Percentiles rank a stretch among this genome's conserved stretches.
phyloP scores from a whole-genome alignment of 1,284 basidiomycete species.

The Ceraceosorus bombacis region DNA sequence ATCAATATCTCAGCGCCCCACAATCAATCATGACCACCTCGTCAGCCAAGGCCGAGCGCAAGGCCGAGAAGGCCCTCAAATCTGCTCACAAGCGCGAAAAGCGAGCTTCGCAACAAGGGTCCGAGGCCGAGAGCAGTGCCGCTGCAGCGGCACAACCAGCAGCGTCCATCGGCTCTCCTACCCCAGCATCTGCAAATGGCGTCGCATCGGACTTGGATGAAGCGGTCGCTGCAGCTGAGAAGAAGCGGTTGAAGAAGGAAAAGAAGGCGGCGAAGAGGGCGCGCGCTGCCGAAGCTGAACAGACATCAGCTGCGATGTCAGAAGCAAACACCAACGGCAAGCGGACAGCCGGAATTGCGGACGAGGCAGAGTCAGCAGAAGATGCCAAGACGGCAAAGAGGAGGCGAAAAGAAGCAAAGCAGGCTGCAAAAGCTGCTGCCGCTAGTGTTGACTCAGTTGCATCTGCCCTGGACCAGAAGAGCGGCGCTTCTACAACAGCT shows the following conservation, averaged over 20 bases:
- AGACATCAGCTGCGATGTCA: constrained; percentile 9
- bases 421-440: constrained; percentile 6
- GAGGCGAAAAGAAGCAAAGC: constrained; percentile 19
- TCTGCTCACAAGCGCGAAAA: no score
- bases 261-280: constrained; percentile 21
- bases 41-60: no score
- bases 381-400: constrained; percentile 32
- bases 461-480: neutral
- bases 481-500: constrained; percentile 13
- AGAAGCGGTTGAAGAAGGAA: constrained; percentile 9
- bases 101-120: no score
- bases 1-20: no score
- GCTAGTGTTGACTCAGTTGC: constrained; percentile 1
- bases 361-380: neutral
- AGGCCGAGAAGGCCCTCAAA: no score
- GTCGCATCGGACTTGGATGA: no score
- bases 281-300: neutral
- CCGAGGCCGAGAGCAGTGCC: no score
- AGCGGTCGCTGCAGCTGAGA: neutral
- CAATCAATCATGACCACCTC: no score
- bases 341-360: constrained; percentile 2
- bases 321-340: neutral
- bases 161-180: no score
- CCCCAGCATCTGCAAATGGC: no score
- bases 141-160: no score